Evolutionary conservation across 2,329 filamentous ascomycete species (phyloP).

Genomic region (Emmonsiellopsis sp.): DNA sequence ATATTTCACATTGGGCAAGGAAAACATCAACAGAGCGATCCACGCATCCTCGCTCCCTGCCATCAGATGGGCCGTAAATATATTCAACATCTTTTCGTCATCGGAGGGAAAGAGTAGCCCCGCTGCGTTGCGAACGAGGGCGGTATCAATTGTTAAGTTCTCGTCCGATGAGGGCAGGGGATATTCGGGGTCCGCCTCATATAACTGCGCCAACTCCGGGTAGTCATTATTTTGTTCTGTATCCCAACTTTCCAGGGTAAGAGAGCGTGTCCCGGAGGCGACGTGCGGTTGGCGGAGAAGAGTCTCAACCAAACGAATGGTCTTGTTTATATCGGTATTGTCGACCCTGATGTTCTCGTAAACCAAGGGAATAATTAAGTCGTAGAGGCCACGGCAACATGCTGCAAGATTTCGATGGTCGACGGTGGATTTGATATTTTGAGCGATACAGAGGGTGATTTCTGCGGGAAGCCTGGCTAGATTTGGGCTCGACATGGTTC

Average conservation of each 20-base stretch:
- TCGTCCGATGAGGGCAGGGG: not conserved
- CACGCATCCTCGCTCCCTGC: constrained; percentile 3
- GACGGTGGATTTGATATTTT: not conserved
- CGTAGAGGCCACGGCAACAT: constrained; percentile 5
- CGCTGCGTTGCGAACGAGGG: not conserved
- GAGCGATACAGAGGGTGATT: constrained; percentile 1
- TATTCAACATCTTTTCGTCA: not conserved
- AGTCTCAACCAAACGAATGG: constrained; percentile 1
- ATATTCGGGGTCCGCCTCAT: not conserved
- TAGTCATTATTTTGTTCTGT: not conserved
- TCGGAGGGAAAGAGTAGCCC: not conserved
- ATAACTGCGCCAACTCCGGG: no score
- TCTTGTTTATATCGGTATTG: not conserved
- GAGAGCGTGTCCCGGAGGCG: not conserved
- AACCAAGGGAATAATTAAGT: not conserved
- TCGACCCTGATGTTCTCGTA: constrained; percentile 3
- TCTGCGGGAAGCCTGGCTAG: constrained; percentile 4
- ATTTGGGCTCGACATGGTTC: not conserved
- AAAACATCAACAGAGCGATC: not conserved
- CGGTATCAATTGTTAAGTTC: not conserved
- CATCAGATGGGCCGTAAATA: not conserved
- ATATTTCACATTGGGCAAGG: not conserved
- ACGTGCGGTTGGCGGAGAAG: not conserved
- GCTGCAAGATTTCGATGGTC: constrained; percentile 1
- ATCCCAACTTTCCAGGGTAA: not conserved